Conservation (phyloP, 2,329 filamentous ascomycete species). For the Paracoccidioides lutzii region DNA sequence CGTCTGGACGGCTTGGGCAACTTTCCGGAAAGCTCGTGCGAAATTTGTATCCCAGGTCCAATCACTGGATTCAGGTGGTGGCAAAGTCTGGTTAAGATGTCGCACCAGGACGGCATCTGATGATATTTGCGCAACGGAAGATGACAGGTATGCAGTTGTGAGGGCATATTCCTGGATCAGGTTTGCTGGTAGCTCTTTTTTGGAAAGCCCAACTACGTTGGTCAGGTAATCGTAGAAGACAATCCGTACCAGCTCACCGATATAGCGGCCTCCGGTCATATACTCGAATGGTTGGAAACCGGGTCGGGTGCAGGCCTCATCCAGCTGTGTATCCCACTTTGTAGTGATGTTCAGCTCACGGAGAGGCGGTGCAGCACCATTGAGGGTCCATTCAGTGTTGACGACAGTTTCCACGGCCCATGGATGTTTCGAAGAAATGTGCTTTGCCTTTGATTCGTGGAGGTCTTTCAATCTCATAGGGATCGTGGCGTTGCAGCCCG, state of each 20-base stretch:
- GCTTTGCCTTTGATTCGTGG: constrained; percentile 47
- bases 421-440: constrained; percentile 35
- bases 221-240: constrained; percentile 55
- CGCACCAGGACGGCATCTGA: constrained; percentile 37
- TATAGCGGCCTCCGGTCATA: constrained; percentile 67
- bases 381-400: constrained; percentile 77
- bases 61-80: constrained; percentile 30
- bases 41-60: constrained; percentile 52
- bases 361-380: constrained; percentile 57
- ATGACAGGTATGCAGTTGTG: constrained; percentile 60
- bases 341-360: constrained; percentile 48
- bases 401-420: constrained; percentile 56
- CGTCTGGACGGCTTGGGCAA: constrained; percentile 57
- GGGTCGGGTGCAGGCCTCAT: constrained; percentile 52
- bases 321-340: constrained; percentile 56
- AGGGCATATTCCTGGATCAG: constrained; percentile 49
- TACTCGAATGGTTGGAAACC: constrained; percentile 77
- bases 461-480: constrained; percentile 53
- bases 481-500: constrained; percentile 69
- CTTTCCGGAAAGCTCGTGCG: constrained; percentile 48
- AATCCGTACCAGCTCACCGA: constrained; percentile 62
- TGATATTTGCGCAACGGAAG: constrained; percentile 46
- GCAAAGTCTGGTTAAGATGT: constrained; percentile 41
- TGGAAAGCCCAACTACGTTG: constrained; percentile 28
- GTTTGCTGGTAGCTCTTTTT: constrained; percentile 38